These are phyloP conservation scores for Lactarius hengduanensis DNA, from an alignment of 768 basidiomycete species.

Conservation along the genomic window DNA sequence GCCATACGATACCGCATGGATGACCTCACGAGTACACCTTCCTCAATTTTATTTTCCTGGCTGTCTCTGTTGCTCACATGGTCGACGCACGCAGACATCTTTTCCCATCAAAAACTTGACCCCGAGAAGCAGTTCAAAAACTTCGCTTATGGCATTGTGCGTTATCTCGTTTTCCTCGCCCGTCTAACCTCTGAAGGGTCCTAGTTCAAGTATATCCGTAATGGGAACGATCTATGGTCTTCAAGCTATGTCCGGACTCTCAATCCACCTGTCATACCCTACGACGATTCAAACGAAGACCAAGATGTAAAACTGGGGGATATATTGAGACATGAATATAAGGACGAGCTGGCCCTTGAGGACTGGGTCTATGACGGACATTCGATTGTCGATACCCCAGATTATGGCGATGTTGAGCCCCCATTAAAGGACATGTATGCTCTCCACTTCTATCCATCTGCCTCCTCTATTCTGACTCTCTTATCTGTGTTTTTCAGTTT, in stretches of 20 bases:
- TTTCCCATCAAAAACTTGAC: slow-evolving; percentile 30
- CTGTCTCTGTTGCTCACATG: background rate
- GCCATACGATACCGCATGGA: slow-evolving; percentile 11
- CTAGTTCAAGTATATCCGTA: no score
- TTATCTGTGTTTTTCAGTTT: slow-evolving; percentile 6
- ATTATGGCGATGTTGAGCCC: background rate
- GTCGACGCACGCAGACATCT: slow-evolving; percentile 20
- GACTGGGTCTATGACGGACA: slow-evolving; percentile 22
- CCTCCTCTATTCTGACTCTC: background rate
- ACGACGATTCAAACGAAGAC: slow-evolving; percentile 16
- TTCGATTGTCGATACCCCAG: slow-evolving; percentile 8
- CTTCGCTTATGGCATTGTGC: slow-evolving; percentile 30
- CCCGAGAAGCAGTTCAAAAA: slow-evolving; percentile 28
- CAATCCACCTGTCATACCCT: background rate
- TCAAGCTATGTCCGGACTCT: slow-evolving; percentile 1
- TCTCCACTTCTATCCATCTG: background rate
- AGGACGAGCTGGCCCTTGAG: slow-evolving; percentile 8
- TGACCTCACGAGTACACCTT: slow-evolving; percentile 10
- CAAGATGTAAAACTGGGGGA: slow-evolving; percentile 14
- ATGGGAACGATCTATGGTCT: background rate
- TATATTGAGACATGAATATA: slow-evolving; percentile 1
- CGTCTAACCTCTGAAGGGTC: no score
- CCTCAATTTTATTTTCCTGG: background rate
- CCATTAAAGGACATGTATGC: slow-evolving; percentile 21
- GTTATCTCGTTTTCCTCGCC: background rate